These are phyloP conservation scores for Parafenestella ontariensis DNA, from an alignment of 2,329 filamentous ascomycete species.

Conservation along the genomic window DNA sequence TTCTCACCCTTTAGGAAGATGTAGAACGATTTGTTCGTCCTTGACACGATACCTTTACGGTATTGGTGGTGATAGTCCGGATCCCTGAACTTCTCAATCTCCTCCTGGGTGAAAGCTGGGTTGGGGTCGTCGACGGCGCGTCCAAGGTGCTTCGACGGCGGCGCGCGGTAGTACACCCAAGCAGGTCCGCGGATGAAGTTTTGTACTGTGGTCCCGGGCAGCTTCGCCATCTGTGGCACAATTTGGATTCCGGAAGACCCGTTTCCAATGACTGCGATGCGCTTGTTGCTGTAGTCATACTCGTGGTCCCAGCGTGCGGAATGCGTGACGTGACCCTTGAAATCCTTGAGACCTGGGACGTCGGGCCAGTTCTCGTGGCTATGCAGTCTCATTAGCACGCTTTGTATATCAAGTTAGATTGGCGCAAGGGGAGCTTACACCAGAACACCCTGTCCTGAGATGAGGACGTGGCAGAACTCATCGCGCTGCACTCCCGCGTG, in stretches of 20 bases:
- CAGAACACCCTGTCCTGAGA: conserved; percentile 31
- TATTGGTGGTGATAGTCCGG: conserved; percentile 21
- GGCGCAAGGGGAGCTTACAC: conserved; percentile 15
- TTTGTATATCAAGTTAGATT: background rate
- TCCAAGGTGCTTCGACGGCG: conserved; percentile 29
- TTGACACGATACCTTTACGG: conserved; percentile 25
- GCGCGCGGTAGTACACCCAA: conserved; percentile 30
- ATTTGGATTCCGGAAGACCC: conserved; percentile 29
- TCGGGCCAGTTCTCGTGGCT: conserved; percentile 50
- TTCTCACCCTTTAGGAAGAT: conserved; percentile 29
- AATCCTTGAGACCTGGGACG: conserved; percentile 56
- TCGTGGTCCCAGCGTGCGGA: conserved; percentile 61
- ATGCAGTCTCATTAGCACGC: conserved; percentile 9
- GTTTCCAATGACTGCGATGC: conserved; percentile 30
- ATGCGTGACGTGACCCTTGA: conserved; percentile 60
- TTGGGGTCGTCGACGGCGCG: conserved; percentile 29
- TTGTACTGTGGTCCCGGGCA: conserved; percentile 23
- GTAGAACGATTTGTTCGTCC: conserved; percentile 29
- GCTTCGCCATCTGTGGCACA: conserved; percentile 26
- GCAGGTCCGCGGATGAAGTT: conserved; percentile 29
- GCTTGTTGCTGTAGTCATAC: conserved; percentile 25
- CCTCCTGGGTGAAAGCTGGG: conserved; percentile 23
- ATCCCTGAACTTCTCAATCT: conserved; percentile 26
- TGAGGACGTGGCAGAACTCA: conserved; percentile 24
- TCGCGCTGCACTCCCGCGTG: conserved; percentile 13